Evolutionary conservation across 208 protist species (phyloP), one percentile per base, ranked within the genome.

Genomic region (Trypanosomatidae sp.): DNA sequence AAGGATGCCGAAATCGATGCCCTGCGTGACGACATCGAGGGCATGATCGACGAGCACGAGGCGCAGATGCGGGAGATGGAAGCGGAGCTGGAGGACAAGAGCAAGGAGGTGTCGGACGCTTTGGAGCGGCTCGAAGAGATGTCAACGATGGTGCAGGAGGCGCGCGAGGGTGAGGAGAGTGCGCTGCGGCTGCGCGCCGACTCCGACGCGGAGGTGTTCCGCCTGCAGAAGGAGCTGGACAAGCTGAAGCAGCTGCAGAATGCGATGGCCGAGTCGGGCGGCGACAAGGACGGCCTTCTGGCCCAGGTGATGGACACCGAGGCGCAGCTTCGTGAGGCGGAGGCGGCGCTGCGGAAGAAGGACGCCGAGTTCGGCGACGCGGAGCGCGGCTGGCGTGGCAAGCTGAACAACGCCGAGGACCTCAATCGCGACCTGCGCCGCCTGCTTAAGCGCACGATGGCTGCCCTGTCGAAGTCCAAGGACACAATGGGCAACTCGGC

Each of bases 51-150:
- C 19, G 83, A 92, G 69, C 87, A 90, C 53, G 80, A 93, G n/a
- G 75, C 80, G 4, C 73, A 93, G 52, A 76, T 95, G 71, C 81
- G 81, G 7, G 81, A 90, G 62, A 55, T 90, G 25, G 80, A 86
- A 44, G 73, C 50, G 22, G 84, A 89, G 65, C 73, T 92, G 25
- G 86, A 91, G 52, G 70, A 67, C 49, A 91, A 89, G 68, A 83
- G 74, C 44, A 68, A 72, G 46, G 91, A 95, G 69, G 85, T 86
- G 10, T 91, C 83, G 19, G 91, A 95, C 55, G 86, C 86, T 3
- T 71, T 95, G 55, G 88, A 89, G 71, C 80, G 77, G 22, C 75
- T 95, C 50, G 88, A 93, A 69, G 88, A 95, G 74, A 83, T 92
- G 78, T 80, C 85, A n/a, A 77, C 81, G 25, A 90, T 95, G 85